Percentiles rank a stretch among this genome's conserved stretches.
These are phyloP conservation scores for Phialophora expanda DNA, from an alignment of 2,329 filamentous ascomycete species.

Conservation along the genomic window DNA sequence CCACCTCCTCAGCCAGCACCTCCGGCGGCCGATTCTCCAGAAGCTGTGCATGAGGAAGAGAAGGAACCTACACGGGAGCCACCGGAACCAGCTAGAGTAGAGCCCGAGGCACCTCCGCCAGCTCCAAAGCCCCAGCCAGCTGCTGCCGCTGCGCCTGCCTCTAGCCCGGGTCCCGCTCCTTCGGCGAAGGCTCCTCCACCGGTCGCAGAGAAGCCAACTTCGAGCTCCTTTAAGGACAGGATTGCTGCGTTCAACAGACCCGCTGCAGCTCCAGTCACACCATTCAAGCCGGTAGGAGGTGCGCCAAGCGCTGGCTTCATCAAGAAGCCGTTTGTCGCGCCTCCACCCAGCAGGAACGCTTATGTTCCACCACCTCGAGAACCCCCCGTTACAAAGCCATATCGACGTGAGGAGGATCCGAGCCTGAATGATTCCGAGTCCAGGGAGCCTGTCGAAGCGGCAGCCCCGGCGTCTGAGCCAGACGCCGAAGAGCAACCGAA, in stretches of 20 bases:
- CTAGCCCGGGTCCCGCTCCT: slow-evolving; percentile 44
- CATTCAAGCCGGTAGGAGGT: slow-evolving; percentile 74
- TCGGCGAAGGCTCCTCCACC: slow-evolving; percentile 59
- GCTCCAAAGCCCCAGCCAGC: slow-evolving; percentile 39
- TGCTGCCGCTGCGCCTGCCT: slow-evolving; percentile 41
- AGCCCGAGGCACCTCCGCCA: slow-evolving; percentile 40
- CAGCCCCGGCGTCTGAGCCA: slow-evolving; percentile 51
- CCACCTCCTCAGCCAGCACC: slow-evolving; percentile 42
- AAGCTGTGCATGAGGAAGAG: slow-evolving; percentile 38
- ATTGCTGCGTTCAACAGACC: slow-evolving; percentile 97
- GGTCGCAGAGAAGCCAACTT: slow-evolving; percentile 72
- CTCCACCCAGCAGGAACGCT: slow-evolving; percentile 88
- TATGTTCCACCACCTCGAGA: slow-evolving; percentile 78
- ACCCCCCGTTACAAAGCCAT: slow-evolving; percentile 72
- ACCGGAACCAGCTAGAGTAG: slow-evolving; percentile 32
- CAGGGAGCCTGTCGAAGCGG: slow-evolving; percentile 39
- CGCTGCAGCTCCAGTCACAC: slow-evolving; percentile 81
- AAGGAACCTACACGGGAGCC: slow-evolving; percentile 23
- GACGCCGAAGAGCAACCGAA: slow-evolving; percentile 82
- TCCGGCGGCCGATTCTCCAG: slow-evolving; percentile 39
- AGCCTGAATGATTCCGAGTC: slow-evolving; percentile 49
- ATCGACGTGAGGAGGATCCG: slow-evolving; percentile 86
- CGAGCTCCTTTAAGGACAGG: slow-evolving; percentile 86
- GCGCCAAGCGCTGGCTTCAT: slow-evolving; percentile 70
- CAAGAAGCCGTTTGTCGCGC: slow-evolving; percentile 96